Percentiles rank a stretch among this genome's conserved stretches.
phyloP scores from a whole-genome alignment of 2,329 filamentous ascomycete species.

The Aaosphaeria pasadenensis region DNA sequence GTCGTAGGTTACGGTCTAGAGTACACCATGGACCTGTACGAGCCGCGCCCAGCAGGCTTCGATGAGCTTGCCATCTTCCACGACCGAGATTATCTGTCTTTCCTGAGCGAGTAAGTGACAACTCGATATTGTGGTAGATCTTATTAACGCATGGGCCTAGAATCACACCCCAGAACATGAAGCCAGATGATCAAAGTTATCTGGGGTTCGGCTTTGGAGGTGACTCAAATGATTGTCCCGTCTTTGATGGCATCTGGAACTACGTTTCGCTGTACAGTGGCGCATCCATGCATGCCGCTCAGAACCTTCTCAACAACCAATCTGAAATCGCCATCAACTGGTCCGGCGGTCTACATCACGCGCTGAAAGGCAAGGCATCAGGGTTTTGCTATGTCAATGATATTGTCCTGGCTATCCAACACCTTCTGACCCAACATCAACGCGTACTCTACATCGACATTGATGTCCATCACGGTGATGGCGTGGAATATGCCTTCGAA shows the following conservation, averaged over 20 bases:
- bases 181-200: slow-evolving; percentile 40
- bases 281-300: slow-evolving; percentile 83
- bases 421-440: slow-evolving; percentile 76
- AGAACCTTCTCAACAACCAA: slow-evolving; percentile 80
- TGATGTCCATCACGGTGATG: slow-evolving; percentile 88
- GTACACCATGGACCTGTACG: slow-evolving; percentile 93
- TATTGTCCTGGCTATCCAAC: slow-evolving; percentile 89
- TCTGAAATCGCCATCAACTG: slow-evolving; percentile 97
- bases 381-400: slow-evolving; percentile 99
- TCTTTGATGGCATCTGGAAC: slow-evolving; percentile 93
- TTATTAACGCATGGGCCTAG: slow-evolving; percentile 4
- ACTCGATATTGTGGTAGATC: background rate
- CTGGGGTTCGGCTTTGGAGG: slow-evolving; percentile 78
- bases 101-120: slow-evolving; percentile 54
- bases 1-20: slow-evolving; percentile 95
- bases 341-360: slow-evolving; percentile 95
- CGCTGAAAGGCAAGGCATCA: slow-evolving; percentile 88
- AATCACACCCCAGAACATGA: slow-evolving; percentile 48
- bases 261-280: slow-evolving; percentile 94
- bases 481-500: slow-evolving; percentile 88
- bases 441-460: slow-evolving; percentile 94
- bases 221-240: slow-evolving; percentile 73
- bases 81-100: slow-evolving; percentile 84
- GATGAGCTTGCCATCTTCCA: slow-evolving; percentile 89
- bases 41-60: slow-evolving; percentile 77